Percentiles rank a stretch among this genome's conserved stretches.
These are phyloP conservation scores for Geopyxis carbonaria DNA, from an alignment of 495 filamentous ascomycete genomes.

Conservation along the genomic window DNA sequence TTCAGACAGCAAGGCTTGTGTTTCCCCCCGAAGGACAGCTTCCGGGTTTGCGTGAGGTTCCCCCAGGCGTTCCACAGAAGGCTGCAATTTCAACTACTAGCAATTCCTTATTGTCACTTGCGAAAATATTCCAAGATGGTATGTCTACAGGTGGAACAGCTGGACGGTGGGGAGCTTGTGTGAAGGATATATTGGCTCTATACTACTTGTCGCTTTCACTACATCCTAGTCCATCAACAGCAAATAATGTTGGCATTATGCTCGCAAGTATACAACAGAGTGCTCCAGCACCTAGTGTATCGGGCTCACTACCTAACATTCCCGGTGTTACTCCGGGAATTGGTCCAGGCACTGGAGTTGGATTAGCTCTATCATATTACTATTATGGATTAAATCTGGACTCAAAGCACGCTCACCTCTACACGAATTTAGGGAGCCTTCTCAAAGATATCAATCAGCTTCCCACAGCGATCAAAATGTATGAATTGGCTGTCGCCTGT, in stretches of 20 bases:
- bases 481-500: conserved; percentile 81
- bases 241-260: conserved; percentile 95
- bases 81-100: conserved; percentile 85
- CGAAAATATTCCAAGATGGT: conserved; percentile 98
- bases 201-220: conserved; percentile 94
- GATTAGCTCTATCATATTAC: conserved; percentile 83
- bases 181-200: conserved; percentile 83
- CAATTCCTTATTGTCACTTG: conserved; percentile 84
- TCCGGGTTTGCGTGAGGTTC: conserved; percentile 63
- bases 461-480: conserved; percentile 85
- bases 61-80: conserved; percentile 53
- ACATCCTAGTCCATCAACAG: conserved; percentile 90
- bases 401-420: conserved; percentile 83
- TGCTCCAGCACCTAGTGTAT: conserved; percentile 17
- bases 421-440: conserved; percentile 88
- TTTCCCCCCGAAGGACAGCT: conserved; percentile 61
- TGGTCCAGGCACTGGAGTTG: conserved; percentile 67
- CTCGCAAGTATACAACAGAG: conserved; percentile 84
- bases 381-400: conserved; percentile 82
- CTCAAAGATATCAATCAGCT: conserved; percentile 95
- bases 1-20: conserved; percentile 68
- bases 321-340: conserved; percentile 41
- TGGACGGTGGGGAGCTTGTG: conserved; percentile 46
- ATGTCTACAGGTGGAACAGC: conserved; percentile 61
- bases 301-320: conserved; percentile 34